Base-by-base conservation (phyloP, 202 grass and related monocot species). In the Setaria italica region DNA sequence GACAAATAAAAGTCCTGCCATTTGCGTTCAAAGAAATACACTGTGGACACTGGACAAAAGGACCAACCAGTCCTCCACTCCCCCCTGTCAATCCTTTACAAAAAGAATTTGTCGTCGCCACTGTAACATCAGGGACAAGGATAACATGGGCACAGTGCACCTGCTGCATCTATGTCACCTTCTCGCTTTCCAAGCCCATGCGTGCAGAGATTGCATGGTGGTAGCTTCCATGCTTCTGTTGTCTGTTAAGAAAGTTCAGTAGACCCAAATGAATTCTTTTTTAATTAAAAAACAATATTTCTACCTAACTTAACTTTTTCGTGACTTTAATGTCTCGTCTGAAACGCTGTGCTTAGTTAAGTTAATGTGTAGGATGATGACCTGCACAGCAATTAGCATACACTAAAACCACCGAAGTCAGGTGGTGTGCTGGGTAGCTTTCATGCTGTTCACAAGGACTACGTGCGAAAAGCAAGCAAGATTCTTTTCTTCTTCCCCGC, bases 81-180 rank as follows among this genome's bases (percentile, higher is more conserved):
- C 45, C 70, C 8, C 42, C 34, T 47, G 11, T 17, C 67, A 59
- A 46, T 63, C 53, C 70, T 89, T 85, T 67, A 33, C n/a, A 55
- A 62, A 74, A 74, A 60, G 16, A 45, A 86, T 78, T 57, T 33
- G 11, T 78, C 8, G 79, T 50, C 82, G 30, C 33, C 1, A 33
- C 50, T 54, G n/a, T 58, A 83, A 41, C 80, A 72, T 82, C 47
- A 72, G 11, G 9, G 7, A 71, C 53, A 30, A 9, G 46, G 78
- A 67, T 77, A 77, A 48, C 54, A 62, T 64, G 67, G 35, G 21
- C 62, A 85, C 77, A 63, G 37, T 78, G 73, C 55, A 50, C 65
- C 73, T n/a, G 56, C 75, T n/a, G 56, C 75, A 59, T 29, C 47
- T 29, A 66, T 89, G 43, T 4, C 29, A 39, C 16, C 41, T 33